These are phyloP conservation scores for Hamamelis virginiana DNA, from an alignment of 164 flowering plant genomes.

Conservation along the genomic window DNA sequence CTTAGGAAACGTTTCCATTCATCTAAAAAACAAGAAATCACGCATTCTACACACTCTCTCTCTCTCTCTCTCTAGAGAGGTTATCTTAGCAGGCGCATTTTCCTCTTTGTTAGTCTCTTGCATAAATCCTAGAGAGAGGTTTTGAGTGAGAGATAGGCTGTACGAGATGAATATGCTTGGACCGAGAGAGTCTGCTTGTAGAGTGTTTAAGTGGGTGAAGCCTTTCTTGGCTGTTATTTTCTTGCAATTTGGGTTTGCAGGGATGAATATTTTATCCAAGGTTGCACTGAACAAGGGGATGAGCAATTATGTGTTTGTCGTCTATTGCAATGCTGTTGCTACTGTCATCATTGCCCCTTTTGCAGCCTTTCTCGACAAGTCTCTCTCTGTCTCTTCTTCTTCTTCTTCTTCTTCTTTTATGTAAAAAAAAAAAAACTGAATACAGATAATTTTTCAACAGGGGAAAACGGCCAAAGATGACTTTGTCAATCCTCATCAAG, in stretches of 20 bases:
- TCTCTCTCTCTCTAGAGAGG: too few relatives aligned
- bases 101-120: too few relatives aligned
- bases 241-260: conserved; percentile 64
- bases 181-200: background rate
- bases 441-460: conserved; percentile 26
- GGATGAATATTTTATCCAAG: conserved; percentile 67
- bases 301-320: conserved; percentile 63
- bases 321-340: conserved; percentile 67
- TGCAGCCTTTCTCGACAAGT: conserved; percentile 58
- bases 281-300: conserved; percentile 65
- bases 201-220: conserved; percentile 24
- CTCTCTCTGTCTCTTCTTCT: conserved; percentile 15
- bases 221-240: conserved; percentile 59
- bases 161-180: background rate
- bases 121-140: too few relatives aligned
- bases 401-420: too few relatives aligned
- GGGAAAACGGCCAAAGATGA: conserved; percentile 64
- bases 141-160: background rate
- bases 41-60: too few relatives aligned
- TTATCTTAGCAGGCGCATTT: too few relatives aligned
- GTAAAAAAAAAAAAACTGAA: background rate
- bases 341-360: conserved; percentile 58
- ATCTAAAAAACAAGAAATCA: too few relatives aligned
- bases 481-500: conserved; percentile 46
- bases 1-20: too few relatives aligned